phyloP scores from a whole-genome alignment of 495 filamentous ascomycete genomes.

The Umbilicaria muhlenbergii region DNA sequence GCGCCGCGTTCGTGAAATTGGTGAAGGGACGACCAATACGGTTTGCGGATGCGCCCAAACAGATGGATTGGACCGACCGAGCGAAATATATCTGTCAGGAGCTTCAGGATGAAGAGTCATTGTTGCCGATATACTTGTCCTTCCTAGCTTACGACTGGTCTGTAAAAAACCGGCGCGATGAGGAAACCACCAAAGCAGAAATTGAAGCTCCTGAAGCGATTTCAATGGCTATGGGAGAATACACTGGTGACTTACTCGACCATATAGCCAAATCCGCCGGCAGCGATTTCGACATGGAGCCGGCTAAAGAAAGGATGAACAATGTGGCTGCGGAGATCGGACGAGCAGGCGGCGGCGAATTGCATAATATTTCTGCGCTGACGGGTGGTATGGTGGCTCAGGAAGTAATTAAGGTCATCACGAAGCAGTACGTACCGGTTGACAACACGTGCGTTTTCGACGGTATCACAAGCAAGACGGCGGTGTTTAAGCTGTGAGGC shows the following conservation, averaged over 20 bases:
- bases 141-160: conserved; percentile 48
- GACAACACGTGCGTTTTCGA: conserved; percentile 92
- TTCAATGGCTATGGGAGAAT: background rate
- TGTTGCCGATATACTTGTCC: conserved; percentile 67
- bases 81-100: conserved; percentile 12
- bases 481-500: conserved; percentile 39
- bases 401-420: conserved; percentile 91
- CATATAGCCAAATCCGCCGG: too few species aligned
- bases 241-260: background rate
- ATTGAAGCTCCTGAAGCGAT: background rate
- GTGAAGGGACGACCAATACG: conserved; percentile 48
- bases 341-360: conserved; percentile 66
- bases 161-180: conserved; percentile 15
- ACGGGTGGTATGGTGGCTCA: conserved; percentile 88
- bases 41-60: conserved; percentile 17
- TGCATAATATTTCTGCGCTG: conserved; percentile 88
- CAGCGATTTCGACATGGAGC: background rate
- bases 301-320: conserved; percentile 21
- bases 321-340: conserved; percentile 49
- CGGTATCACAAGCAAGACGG: conserved; percentile 65
- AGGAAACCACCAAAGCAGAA: background rate
- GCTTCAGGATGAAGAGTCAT: conserved; percentile 29
- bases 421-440: conserved; percentile 88
- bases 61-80: conserved; percentile 16
- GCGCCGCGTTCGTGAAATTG: conserved; percentile 82